Base-by-base conservation (phyloP, 2,329 filamentous ascomycete genomes). In the Sporothrix luriei region DNA sequence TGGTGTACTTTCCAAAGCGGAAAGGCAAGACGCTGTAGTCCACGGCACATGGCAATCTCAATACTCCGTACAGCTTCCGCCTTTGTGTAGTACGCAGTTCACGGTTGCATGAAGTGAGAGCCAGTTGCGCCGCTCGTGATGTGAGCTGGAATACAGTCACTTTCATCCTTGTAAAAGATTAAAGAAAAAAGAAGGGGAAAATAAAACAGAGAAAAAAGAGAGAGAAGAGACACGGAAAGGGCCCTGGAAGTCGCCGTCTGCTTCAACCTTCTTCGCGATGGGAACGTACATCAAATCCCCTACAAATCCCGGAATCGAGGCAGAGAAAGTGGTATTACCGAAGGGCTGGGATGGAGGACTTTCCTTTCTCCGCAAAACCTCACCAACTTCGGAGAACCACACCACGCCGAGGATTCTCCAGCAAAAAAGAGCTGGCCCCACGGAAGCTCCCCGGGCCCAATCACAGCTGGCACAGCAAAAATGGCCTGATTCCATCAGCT, bases 401-500 rank as follows among this genome's bases (percentile, higher is more conserved):
- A 26, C 51, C 21, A 67, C 65, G 16, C 65, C 65, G 65, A 67
- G 65, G 54, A 46, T 57, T 57, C 65, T 55, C 65, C 65, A 67
- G 13, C 51, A 10, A 10, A 4, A 10, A 6, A 11, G n/a, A 4
- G 33, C 64, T 26, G 43, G 65, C 2, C 51, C 51, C 51, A 57
- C 64, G 19, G 19, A 10, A 33, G 43, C 57, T 21, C 14, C 13
- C 38, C 9, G 24, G 29, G 26, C 1, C 64, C 65, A 70, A 61
- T 67, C 54, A 64, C 33, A 54, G 21, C 46, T 19, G 49, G 33
- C 65, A n/a, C 43, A 55, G 38, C 16, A 33, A 65, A 61, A 70
- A 67, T 71, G 70, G 70, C 66, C 70, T 71, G 70, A 71, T 70
- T 49, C 61, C 13, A 59, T 68, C 55, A 59, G 46, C 55, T 67